Base-by-base conservation (phyloP, 495 filamentous ascomycete genomes). In the Durotheca rogersii region DNA sequence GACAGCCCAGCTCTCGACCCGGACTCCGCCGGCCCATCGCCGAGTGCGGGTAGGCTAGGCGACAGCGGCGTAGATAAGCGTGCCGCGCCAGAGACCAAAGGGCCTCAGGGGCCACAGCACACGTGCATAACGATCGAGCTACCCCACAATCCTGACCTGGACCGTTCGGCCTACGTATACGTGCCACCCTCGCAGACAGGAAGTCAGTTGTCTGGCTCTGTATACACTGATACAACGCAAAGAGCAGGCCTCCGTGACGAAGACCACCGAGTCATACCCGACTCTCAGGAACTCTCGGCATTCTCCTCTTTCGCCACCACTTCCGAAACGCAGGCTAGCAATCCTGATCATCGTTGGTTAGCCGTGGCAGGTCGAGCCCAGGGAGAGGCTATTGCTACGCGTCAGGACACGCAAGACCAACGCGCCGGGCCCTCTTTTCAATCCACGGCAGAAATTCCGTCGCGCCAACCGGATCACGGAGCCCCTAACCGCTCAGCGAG, bases 261-360 rank as follows among this genome's bases (percentile, higher is more conserved):
- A 11, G 35, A 34, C 15, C 47, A 45, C 15, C 57, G 53, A 9
- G 47, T 56, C 15, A 54, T 66, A 30, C 47, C 60, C 10, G 63
- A 64, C 43, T 64, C 63, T n/a, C 63, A 64, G 32, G 60, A 40
- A 20, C 16, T 56, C 11, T 56, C 56, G 14, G 42, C 41, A 9
- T 36, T 49, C 10, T 55, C 53, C 11, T 56, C 56, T 14, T 38
- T 41, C 4, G 31, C 47, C 11, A 52, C 58, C 15, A 29, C 25
- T 17, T 60, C 47, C 12, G 44, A 50, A 5, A 31, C 37, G 9
- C 40, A 57, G 7, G 30, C 19, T 12, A 58, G 49, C 35, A 37
- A 50, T 19, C 12, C 46, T 21, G 23, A 41, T 11, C 16, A 25
- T 19, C 7, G 15, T 7, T 29, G 21, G 25, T 51, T 30, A 12